phyloP scores from a whole-genome alignment of 2,329 filamentous ascomycete species.

The Pyricularia pennisetigena region DNA sequence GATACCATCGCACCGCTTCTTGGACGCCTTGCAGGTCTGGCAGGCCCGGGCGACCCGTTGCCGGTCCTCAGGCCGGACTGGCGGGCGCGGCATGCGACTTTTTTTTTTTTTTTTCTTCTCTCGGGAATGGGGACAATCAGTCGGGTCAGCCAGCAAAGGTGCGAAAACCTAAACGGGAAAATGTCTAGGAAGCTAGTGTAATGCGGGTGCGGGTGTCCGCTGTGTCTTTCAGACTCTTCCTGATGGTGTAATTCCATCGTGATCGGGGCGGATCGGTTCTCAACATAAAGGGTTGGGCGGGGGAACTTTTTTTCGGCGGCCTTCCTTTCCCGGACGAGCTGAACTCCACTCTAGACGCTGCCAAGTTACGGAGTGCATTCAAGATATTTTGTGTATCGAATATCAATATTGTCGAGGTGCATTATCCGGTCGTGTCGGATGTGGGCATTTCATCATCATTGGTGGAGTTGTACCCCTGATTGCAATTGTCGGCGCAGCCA shows the following conservation, averaged over 20 bases:
- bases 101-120: no score
- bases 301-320: no score
- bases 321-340: not conserved
- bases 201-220: not conserved
- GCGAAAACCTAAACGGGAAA: no score
- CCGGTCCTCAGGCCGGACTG: conserved; percentile 5
- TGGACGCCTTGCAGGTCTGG: conserved; percentile 7
- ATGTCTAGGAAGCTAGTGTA: not conserved
- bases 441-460: no score
- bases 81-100: not conserved
- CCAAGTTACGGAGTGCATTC: not conserved
- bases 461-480: not conserved
- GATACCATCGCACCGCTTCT: conserved; percentile 9
- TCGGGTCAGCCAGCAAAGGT: not conserved
- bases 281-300: not conserved
- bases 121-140: not conserved
- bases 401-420: not conserved
- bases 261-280: not conserved
- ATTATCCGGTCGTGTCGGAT: not conserved
- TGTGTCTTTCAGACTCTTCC: not conserved
- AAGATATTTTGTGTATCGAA: not conserved
- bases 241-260: not conserved
- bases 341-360: not conserved
- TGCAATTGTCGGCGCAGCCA: not conserved
- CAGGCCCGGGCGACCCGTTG: conserved; percentile 8